Evolutionary conservation across 2,329 filamentous ascomycete genomes (phyloP), one percentile per base, ranked within the genome.

Genomic region (Clonostachys sp.): DNA sequence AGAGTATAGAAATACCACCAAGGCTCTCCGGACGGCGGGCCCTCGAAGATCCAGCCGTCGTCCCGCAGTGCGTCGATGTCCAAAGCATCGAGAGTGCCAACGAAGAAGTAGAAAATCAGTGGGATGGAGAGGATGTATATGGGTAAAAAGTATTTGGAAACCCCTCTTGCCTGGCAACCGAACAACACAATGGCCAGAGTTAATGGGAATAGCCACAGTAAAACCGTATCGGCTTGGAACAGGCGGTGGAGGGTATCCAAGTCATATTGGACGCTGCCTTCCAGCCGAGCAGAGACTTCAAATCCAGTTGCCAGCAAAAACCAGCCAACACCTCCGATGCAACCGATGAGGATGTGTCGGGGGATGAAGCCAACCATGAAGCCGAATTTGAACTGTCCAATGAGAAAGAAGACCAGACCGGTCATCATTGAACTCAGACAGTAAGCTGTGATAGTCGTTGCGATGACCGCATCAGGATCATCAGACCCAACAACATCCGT

Each of bases 1-100:
- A 97, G 79, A 1, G 90, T 95, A 69, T 96, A 99, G 60, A 99
- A 99, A 62, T 94, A 91, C 81, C 94, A 99, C 83, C 95, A 99
- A 0, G 94, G 91, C 57, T 95, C 89, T 12, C 82, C 87, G 10
- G 86, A 85, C 42, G 87, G 86, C 2, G 94, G 92, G 0, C 87
- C 87, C 57, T 89, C 80, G 58, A 99, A 99, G 12, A 97, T 87
- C 94, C 94, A 99, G 16, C 94, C 94, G 44, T 77, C 72, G 10
- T 80, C 66, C 46, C 91, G 84, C 41, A 97, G 70, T 12, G 74
- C 73, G 36, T 81, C 75, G 50, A 90, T 75, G 39, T 87, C 74
- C 45, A 95, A 71, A 16, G 77, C 74, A 42, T 90, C 81, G 8
- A 92, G 72, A 3, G 79, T 80, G 24, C 84, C 73, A 13, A 94